Conservation (phyloP, 2,329 filamentous ascomycete species). For the Pseudogymnoascus sp. region DNA sequence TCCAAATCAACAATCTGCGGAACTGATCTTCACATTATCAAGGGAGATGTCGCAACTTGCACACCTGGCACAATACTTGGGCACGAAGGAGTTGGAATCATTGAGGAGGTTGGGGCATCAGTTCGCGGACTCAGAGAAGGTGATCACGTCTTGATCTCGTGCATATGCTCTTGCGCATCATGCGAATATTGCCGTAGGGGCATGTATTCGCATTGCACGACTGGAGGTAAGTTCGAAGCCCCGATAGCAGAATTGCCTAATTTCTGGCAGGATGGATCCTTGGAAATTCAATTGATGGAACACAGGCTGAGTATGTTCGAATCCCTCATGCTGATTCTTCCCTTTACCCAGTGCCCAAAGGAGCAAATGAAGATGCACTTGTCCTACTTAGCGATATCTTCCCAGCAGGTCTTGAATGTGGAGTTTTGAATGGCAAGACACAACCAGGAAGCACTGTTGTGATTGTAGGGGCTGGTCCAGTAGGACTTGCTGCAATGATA, state of each 20-base stretch:
- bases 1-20: constrained; percentile 45
- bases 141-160: constrained; percentile 45
- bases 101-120: constrained; percentile 38
- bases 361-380: constrained; percentile 73
- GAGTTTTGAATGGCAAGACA: constrained; percentile 44
- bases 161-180: constrained; percentile 43
- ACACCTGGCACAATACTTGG: constrained; percentile 41
- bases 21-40: constrained; percentile 48
- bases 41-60: constrained; percentile 45
- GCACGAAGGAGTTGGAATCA: constrained; percentile 45
- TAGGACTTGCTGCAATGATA: constrained; percentile 48
- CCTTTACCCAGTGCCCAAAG: constrained; percentile 68
- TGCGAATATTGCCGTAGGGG: constrained; percentile 44
- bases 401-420: constrained; percentile 49
- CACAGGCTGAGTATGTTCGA: constrained; percentile 78
- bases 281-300: constrained; percentile 60
- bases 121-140: constrained; percentile 42
- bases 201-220: constrained; percentile 46
- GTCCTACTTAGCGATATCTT: constrained; percentile 50
- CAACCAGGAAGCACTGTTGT: constrained; percentile 45
- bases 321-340: constrained; percentile 77
- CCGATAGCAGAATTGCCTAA: neutral
- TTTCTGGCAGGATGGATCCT: constrained; percentile 39
- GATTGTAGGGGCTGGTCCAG: constrained; percentile 48
- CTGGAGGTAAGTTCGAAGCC: constrained; percentile 30